phyloP scores from a whole-genome alignment of 2,329 filamentous ascomycete species.

The Cryphonectria carpinicola region DNA sequence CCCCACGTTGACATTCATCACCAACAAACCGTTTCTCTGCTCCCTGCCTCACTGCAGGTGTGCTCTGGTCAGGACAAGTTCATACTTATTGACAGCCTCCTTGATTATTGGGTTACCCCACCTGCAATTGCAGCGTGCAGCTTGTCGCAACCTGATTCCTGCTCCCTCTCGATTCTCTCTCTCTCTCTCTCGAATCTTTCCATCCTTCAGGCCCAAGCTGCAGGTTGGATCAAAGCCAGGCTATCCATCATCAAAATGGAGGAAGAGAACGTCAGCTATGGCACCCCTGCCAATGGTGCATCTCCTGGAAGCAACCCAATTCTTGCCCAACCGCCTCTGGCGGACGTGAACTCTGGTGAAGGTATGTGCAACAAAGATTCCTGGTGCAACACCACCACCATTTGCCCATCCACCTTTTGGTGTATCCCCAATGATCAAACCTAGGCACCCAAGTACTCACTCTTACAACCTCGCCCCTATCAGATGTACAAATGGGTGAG shows the following conservation, averaged over 20 bases:
- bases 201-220: slow-evolving; percentile 1
- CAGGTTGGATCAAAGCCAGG: slow-evolving; percentile 26
- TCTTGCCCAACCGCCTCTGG: slow-evolving; percentile 57
- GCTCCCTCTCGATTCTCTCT: not conserved
- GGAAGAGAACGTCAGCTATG: slow-evolving; percentile 59
- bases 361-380: slow-evolving; percentile 43
- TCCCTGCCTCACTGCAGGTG: slow-evolving; percentile 7
- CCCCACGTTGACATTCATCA: slow-evolving; percentile 13
- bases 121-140: slow-evolving; percentile 27
- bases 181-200: not conserved
- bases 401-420: not conserved
- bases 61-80: not conserved
- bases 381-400: not conserved
- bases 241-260: slow-evolving; percentile 54
- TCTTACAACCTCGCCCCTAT: slow-evolving; percentile 1
- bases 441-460: not conserved
- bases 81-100: not conserved
- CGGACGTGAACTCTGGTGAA: slow-evolving; percentile 48
- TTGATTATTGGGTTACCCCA: not conserved
- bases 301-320: slow-evolving; percentile 62
- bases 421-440: not conserved
- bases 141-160: not conserved
- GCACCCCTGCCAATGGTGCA: slow-evolving; percentile 59
- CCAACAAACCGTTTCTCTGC: slow-evolving; percentile 16
- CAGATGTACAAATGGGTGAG: slow-evolving; percentile 69